Evolutionary conservation across 345 rosid species (phyloP).

Genomic region (Brassica carinata): DNA sequence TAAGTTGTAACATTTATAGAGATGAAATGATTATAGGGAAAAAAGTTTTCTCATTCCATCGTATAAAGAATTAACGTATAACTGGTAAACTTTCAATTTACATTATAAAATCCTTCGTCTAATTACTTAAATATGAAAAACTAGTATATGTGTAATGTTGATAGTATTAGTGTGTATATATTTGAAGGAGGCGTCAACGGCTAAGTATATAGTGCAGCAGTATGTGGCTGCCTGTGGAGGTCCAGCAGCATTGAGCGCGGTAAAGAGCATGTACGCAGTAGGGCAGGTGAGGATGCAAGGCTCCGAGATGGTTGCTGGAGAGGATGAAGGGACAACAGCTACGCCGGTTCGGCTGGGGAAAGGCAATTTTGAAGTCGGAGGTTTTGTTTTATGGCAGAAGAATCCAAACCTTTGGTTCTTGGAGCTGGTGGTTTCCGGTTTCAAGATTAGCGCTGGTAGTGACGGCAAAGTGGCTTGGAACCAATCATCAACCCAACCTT

Average conservation of each 20-base stretch:
- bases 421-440: constrained; percentile 83
- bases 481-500: constrained; percentile 83
- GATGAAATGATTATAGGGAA: not conserved
- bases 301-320: constrained; percentile 69
- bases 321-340: constrained; percentile 49
- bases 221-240: constrained; percentile 89
- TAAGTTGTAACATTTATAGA: not conserved
- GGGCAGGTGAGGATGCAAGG: constrained; percentile 89
- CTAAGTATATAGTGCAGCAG: constrained; percentile 84
- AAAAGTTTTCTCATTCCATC: not conserved
- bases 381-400: constrained; percentile 91
- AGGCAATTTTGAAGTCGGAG: constrained; percentile 71
- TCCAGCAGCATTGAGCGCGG: constrained; percentile 52
- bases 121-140: not conserved
- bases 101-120: not conserved
- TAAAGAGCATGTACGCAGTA: constrained; percentile 80
- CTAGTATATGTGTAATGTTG: not conserved
- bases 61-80: not conserved
- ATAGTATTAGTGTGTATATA: not conserved
- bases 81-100: not conserved
- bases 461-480: constrained; percentile 92
- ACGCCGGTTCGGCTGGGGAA: constrained; percentile 35
- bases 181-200: constrained; percentile 76
- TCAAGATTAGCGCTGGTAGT: constrained; percentile 88
- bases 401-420: constrained; percentile 88